Conservation (phyloP, 2,329 filamentous ascomycete genomes). For the Plectosphaerella cucumerina region DNA sequence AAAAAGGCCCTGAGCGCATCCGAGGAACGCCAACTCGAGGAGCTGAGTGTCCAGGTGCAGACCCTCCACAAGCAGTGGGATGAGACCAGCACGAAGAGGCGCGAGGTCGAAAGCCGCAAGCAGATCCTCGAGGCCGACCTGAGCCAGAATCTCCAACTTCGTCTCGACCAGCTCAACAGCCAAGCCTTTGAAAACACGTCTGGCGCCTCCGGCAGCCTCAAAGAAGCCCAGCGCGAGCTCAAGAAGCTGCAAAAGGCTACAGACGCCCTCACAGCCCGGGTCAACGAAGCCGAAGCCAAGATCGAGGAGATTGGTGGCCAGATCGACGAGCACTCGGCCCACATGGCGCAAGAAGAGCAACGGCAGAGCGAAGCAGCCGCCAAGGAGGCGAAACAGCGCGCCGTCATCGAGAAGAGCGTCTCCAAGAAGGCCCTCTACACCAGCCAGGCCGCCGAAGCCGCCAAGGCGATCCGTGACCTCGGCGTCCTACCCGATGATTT, state of each 20-base stretch:
- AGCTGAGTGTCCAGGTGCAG: constrained; percentile 64
- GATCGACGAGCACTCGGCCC: constrained; percentile 50
- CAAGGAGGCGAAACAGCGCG: constrained; percentile 80
- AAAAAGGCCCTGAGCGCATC: constrained; percentile 79
- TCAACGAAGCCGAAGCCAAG: constrained; percentile 70
- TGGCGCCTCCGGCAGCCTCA: constrained; percentile 61
- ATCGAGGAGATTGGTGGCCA: constrained; percentile 52
- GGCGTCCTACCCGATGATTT: constrained; percentile 93
- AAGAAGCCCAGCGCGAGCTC: constrained; percentile 76
- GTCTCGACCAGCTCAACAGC: constrained; percentile 79
- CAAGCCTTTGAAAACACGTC: constrained; percentile 63
- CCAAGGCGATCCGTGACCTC: constrained; percentile 85
- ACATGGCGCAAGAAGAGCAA: constrained; percentile 62
- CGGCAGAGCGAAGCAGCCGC: constrained; percentile 71
- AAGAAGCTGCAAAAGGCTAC: constrained; percentile 69
- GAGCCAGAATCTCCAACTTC: constrained; percentile 81
- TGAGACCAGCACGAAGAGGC: constrained; percentile 66
- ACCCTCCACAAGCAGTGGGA: constrained; percentile 74
- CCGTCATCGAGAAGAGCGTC: constrained; percentile 86
- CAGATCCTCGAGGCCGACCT: constrained; percentile 81
- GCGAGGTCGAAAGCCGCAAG: constrained; percentile 77
- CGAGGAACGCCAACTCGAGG: constrained; percentile 80
- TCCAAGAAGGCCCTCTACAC: constrained; percentile 80
- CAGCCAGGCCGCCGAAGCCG: constrained; percentile 73
- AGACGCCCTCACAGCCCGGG: constrained; percentile 61